Evolutionary conservation across 1,139 yeast species (phyloP), one percentile per base, ranked within the genome.

Genomic region (Yamadazyma diddensiae): DNA sequence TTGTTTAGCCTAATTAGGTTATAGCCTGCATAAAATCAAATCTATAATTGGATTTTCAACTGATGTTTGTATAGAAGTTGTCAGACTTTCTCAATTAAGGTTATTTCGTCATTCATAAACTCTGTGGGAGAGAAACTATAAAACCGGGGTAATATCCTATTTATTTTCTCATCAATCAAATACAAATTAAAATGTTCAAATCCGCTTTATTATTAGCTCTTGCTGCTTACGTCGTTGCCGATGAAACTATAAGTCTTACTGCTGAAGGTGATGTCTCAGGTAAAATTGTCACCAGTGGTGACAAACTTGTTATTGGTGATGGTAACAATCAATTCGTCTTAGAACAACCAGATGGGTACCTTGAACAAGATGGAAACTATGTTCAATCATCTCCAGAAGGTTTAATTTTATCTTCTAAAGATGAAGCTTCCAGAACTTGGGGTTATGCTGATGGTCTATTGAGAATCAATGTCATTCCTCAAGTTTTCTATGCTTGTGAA

Each of bases 281-380:
- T 35, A 37, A 47, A 18, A 45, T 53, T 5, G 62, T 61, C 22
- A 43, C 50, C 25, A 34, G 38, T 20, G 37, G 34, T 27, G 49
- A 39, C 26, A 33, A 32, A n/a, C 42, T 43, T 23, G 45, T 53
- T 22, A 44, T 46, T 13, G 41, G 44, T 33, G 57, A 53, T 28
- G 35, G 49, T 22, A 52, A 50, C 26, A 35, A 47, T 28, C 47
- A 24, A 10, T 44, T 59, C 39, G 36, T 38, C 36, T 59, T 62
- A 45, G 44, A 47, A 29, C 59, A 59, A 36, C 65, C 67, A 29
- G 44, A 54, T 36, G 65, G 65, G 14, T 55, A 42, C 44, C 43
- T 57, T 25, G 26, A 39, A 15, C 46, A 47, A 28, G 48, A 39
- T 26, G 59, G 53, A 17, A 29, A 47, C 32, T 48, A 50, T 35